These are phyloP conservation scores for Leccinum incarnatum DNA, from an alignment of 768 basidiomycete genomes.

Conservation along the genomic window DNA sequence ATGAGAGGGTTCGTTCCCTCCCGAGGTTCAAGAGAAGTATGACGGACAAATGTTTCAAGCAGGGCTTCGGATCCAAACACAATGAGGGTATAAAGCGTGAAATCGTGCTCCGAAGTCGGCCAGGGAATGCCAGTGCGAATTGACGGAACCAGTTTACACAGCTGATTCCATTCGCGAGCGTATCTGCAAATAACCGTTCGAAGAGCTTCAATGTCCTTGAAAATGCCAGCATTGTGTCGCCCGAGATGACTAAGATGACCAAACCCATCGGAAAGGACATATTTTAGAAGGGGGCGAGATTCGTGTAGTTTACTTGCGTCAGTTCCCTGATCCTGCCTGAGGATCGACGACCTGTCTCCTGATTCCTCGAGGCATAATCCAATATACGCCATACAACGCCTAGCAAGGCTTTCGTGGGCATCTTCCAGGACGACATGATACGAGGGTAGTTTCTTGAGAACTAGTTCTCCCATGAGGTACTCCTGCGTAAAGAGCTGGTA, in stretches of 20 bases:
- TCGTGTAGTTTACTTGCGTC: neutral
- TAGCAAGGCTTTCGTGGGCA: no score
- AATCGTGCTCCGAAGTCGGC: slow-evolving; percentile 2
- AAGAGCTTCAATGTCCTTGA: slow-evolving; percentile 3
- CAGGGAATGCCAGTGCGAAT: neutral
- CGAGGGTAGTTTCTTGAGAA: neutral
- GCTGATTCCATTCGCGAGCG: neutral
- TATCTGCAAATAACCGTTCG: neutral
- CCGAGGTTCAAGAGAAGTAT: neutral
- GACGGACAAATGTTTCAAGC: neutral
- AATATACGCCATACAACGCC: no score
- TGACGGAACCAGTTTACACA: neutral
- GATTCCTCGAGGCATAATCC: no score
- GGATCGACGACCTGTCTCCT: no score
- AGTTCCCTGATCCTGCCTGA: neutral
- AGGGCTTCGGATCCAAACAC: neutral
- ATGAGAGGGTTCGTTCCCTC: slow-evolving; percentile 5
- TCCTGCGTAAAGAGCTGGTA: no score
- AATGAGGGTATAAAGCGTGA: slow-evolving; percentile 8
- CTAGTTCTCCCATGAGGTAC: neutral
- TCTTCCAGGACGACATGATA: no score
- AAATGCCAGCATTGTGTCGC: neutral
- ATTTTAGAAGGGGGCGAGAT: slow-evolving; percentile 3
- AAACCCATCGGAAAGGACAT: slow-evolving; percentile 12
- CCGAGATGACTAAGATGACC: slow-evolving; percentile 5